A percentile compares a stretch with the other conserved stretches of the same genome.
These are phyloP conservation scores for Leptomonas pyrrhocoris DNA, from an alignment of 208 protist genomes.

Conservation along the genomic window DNA sequence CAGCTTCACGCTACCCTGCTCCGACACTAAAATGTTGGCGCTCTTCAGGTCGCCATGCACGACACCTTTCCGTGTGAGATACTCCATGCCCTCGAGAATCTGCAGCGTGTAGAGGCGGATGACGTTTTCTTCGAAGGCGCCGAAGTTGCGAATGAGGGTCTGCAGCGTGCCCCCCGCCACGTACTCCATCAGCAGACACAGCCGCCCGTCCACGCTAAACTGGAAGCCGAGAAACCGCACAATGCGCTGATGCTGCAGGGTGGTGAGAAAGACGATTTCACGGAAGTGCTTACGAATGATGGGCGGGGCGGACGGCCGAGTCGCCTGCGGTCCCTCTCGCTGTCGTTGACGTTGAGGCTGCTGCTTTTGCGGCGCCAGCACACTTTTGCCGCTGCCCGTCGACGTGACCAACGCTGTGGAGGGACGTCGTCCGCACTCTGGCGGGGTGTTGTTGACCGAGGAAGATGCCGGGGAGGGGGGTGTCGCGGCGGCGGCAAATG, in stretches of 20 bases:
- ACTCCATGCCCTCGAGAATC: slow-evolving; percentile 86
- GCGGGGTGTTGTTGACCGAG: too few species aligned
- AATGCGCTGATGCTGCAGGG: slow-evolving; percentile 79
- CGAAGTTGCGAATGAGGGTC: slow-evolving; percentile 83
- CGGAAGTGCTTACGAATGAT: slow-evolving; percentile 50
- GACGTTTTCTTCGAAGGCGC: slow-evolving; percentile 84
- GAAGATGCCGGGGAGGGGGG: too few species aligned
- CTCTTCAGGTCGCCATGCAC: slow-evolving; percentile 91
- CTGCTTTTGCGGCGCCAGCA: background rate
- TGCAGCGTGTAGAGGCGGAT: slow-evolving; percentile 86
- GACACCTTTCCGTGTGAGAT: slow-evolving; percentile 64
- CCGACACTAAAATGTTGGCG: slow-evolving; percentile 84
- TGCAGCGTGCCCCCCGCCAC: slow-evolving; percentile 86
- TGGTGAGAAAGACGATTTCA: slow-evolving; percentile 79
- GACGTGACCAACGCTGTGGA: background rate
- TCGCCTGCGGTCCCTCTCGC: background rate
- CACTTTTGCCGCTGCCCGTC: background rate
- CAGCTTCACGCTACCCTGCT: slow-evolving; percentile 85
- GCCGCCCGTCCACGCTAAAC: slow-evolving; percentile 34
- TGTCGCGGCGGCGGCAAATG: background rate
- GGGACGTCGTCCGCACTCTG: too few species aligned
- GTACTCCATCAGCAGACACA: slow-evolving; percentile 92
- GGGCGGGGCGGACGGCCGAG: slow-evolving; percentile 17
- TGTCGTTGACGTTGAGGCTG: background rate
- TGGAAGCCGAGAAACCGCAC: slow-evolving; percentile 87